Evolutionary conservation across 2,329 filamentous ascomycete species (phyloP), one percentile per base, ranked within the genome.

Genomic region (Colletotrichum costaricense): DNA sequence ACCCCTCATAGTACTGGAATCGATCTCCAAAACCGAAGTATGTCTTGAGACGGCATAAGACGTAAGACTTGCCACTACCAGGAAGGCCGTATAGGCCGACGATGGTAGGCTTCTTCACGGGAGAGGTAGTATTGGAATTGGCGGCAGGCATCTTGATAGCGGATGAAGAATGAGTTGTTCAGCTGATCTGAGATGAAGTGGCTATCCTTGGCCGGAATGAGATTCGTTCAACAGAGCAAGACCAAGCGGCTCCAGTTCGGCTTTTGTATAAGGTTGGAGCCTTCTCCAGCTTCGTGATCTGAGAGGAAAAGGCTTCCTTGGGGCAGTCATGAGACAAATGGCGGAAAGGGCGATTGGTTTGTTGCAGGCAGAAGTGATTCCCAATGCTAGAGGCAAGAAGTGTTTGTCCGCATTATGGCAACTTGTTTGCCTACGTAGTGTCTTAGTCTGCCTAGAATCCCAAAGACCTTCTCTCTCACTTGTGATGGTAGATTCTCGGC

Each of bases 31-130:
- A 19, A 2, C 74, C 78, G 1, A 88, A 78, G 2, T 80, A 22
- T 1, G 78, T 5, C 58, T 82, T 80, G 6, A 91, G 76, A 9
- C 84, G 59, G 0, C 81, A 76, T 16, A 90, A 71, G 7, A 88
- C 70, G 52, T 78, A 82, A 0, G 86, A 84, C 77, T 91, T 91
- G 5, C 89, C 89, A n/a, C 78, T 86, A 1, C 88, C 88, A 2
- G 88, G 80, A 49, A 91, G 24, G 6, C 89, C 89, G 72, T 91
- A 91, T 1, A 91, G 64, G 3, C 88, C 88, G 35, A 91, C 78
- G 22, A 91, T 78, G 2, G 76, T 76, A 14, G 85, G 79, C 72
- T 82, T 85, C 22, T 35, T 26, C 22, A 5, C 12, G 24, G 42
- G 2, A 49, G 19, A 9, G 4, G 7, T 22, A n/a, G 42, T 9